phyloP scores from a whole-genome alignment of 2,329 filamentous ascomycete species.

The Neonectria coccinea region DNA sequence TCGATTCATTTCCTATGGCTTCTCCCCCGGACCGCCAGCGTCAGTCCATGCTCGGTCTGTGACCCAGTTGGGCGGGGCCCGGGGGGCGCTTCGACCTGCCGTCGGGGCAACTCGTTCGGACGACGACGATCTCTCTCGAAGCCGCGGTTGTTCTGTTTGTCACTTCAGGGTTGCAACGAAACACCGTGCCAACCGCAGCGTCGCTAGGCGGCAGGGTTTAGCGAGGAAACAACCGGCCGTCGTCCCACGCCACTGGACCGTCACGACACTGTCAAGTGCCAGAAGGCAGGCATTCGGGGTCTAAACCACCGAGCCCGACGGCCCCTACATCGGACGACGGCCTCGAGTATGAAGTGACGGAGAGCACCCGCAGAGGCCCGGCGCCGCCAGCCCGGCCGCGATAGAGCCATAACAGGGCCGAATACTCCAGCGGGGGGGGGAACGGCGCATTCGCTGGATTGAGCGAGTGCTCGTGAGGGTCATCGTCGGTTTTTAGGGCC shows the following conservation, averaged over 20 bases:
- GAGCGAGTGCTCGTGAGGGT: slow-evolving; percentile 11
- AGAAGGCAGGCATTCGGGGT: neutral
- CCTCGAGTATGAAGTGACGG: neutral
- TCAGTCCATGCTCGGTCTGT: neutral
- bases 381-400: slow-evolving; percentile 18
- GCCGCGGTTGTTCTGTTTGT: neutral
- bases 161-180: neutral
- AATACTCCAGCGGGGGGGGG: slow-evolving; percentile 30
- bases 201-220: neutral
- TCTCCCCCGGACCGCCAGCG: neutral
- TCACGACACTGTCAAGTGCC: neutral
- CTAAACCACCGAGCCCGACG: slow-evolving; percentile 6
- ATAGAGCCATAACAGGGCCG: slow-evolving; percentile 37
- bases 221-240: neutral
- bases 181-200: neutral
- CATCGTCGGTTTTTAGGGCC: neutral
- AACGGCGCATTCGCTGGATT: slow-evolving; percentile 27
- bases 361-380: neutral
- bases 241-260: slow-evolving; percentile 1
- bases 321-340: slow-evolving; percentile 14
- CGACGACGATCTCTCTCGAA: neutral
- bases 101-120: neutral
- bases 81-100: slow-evolving; percentile 6
- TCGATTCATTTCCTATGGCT: neutral
- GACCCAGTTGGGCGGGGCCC: slow-evolving; percentile 1